These are phyloP conservation scores for Chlamydomonas schloesseri DNA, from an alignment of 139 green algal species.

Conservation along the genomic window DNA sequence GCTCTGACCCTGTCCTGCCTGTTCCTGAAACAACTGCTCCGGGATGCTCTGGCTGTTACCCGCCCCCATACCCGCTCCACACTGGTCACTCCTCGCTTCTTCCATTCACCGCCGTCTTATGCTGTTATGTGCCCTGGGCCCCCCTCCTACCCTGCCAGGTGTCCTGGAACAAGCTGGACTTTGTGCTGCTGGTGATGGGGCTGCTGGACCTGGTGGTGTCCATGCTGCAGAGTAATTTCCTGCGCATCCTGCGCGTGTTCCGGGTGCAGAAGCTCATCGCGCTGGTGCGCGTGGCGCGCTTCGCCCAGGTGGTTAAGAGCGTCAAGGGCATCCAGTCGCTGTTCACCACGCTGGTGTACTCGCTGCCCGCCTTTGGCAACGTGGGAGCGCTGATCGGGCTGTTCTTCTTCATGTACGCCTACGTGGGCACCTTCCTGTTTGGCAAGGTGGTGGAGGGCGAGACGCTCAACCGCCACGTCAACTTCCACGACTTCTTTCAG, in stretches of 20 bases:
- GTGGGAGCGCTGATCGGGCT: conserved; percentile 82
- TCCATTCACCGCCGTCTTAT: too few species aligned
- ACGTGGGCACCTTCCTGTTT: conserved; percentile 81
- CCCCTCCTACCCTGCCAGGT: too few species aligned
- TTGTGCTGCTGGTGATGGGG: conserved; percentile 66
- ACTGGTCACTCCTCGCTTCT: too few species aligned
- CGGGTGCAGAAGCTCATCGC: conserved; percentile 69
- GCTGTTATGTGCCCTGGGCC: too few species aligned
- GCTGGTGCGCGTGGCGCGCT: conserved; percentile 48
- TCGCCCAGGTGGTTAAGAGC: conserved; percentile 32
- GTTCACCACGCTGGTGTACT: conserved; percentile 81
- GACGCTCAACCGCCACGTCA: conserved; percentile 73
- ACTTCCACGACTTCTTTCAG: conserved; percentile 76
- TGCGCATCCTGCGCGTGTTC: conserved; percentile 65
- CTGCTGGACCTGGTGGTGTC: conserved; percentile 64
- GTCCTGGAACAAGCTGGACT: conserved; percentile 86
- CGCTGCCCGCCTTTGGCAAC: conserved; percentile 85
- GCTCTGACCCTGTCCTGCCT: too few species aligned
- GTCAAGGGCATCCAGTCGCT: conserved; percentile 63
- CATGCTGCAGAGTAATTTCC: conserved; percentile 53
- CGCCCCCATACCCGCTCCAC: too few species aligned
- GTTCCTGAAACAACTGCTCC: too few species aligned
- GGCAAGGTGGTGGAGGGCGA: conserved; percentile 49
- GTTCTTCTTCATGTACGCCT: conserved; percentile 87
- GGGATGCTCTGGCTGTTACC: too few species aligned